Percentiles rank a stretch among this genome's conserved stretches.
These are phyloP conservation scores for Eragrostis tef DNA, from an alignment of 202 grass and related monocot species.

Conservation along the genomic window DNA sequence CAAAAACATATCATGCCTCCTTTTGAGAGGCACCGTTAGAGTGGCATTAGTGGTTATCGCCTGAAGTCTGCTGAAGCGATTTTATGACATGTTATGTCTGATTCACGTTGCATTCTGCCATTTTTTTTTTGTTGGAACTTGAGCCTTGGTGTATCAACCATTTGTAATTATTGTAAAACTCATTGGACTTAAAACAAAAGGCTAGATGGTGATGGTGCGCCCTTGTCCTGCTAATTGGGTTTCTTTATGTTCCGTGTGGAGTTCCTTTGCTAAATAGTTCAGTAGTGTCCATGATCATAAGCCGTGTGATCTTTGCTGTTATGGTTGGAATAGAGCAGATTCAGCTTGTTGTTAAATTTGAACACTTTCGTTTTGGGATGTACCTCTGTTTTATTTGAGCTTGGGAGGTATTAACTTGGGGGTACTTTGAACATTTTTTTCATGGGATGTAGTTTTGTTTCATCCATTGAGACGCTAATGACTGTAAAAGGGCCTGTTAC, in stretches of 20 bases:
- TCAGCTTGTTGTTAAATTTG: background rate
- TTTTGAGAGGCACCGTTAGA: background rate
- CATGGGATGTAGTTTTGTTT: background rate
- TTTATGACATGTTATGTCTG: background rate
- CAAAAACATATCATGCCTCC: background rate
- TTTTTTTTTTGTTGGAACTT: background rate
- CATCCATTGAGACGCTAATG: background rate
- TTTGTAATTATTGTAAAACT: background rate
- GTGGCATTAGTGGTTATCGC: background rate
- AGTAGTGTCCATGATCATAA: background rate
- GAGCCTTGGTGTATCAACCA: background rate
- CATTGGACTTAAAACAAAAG: background rate
- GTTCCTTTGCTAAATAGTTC: background rate
- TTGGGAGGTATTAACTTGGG: background rate
- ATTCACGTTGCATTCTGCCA: background rate
- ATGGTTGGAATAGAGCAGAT: background rate
- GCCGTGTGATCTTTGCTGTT: background rate
- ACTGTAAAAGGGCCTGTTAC: background rate
- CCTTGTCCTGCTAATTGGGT: background rate
- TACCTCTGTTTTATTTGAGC: background rate
- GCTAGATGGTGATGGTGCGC: background rate
- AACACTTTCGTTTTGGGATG: background rate
- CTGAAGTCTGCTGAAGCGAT: background rate
- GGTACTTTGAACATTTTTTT: background rate
- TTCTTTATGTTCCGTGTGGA: background rate